phyloP scores from a whole-genome alignment of 2,329 filamentous ascomycete genomes.

The Lachnellula occidentalis region DNA sequence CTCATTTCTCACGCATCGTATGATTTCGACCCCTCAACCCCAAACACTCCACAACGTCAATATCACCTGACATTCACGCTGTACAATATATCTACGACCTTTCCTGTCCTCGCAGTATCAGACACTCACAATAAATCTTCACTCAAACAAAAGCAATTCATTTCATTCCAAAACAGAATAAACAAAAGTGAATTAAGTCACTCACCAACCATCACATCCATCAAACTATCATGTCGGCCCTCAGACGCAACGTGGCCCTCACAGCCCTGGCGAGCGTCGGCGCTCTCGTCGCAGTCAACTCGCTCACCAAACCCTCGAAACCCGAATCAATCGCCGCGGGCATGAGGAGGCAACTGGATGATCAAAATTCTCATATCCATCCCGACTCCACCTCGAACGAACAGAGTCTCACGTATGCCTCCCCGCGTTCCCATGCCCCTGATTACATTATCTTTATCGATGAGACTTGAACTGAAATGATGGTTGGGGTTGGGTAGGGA shows the following conservation, averaged over 20 bases:
- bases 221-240: background rate
- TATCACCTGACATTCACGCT: background rate
- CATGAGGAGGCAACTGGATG: conserved; percentile 16
- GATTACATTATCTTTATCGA: background rate
- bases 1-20: conserved; percentile 4
- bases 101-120: background rate
- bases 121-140: background rate
- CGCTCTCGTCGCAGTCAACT: conserved; percentile 12
- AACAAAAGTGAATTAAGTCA: background rate
- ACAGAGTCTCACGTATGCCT: conserved; percentile 12
- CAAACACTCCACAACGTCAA: background rate
- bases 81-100: background rate
- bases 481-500: background rate
- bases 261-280: conserved; percentile 14
- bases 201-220: too few species aligned
- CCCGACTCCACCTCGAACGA: background rate
- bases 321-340: conserved; percentile 11
- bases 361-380: conserved; percentile 14
- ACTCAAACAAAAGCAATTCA: background rate
- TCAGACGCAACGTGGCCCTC: conserved; percentile 8
- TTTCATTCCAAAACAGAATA: background rate
- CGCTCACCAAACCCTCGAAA: conserved; percentile 10
- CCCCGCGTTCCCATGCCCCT: background rate
- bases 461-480: background rate
- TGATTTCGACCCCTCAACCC: background rate